Base-by-base conservation (phyloP, 441 rosid genomes). In the Breynia disticha region DNA sequence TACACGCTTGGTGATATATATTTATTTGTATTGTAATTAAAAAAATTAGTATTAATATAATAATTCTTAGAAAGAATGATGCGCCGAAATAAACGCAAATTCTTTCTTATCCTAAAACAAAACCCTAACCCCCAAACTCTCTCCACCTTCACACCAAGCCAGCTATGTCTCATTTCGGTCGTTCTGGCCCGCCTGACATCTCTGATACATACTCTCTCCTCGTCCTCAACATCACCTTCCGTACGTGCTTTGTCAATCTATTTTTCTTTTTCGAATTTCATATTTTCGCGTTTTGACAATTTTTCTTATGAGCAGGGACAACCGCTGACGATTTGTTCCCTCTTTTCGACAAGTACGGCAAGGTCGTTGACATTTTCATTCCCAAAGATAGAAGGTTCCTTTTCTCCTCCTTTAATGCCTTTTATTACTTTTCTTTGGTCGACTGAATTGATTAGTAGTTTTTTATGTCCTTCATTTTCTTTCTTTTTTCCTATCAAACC, bases 151-250 rank as follows among this genome's bases (percentile, higher is more conserved):
- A 41, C 28, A 0, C 35, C 1, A 53, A 42, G 49, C 62, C 56
- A 42, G 49, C 62, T 19, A 93, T 93, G 99, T 93, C 97, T 58
- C 97, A 93, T 76, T 93, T 93, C 57, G 99, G 97, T 15, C 74
- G 90, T 71, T 83, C 99, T 18, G 99, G 97, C 44, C 99, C 99
- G 20, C 97, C 99, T 15, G 97, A 93, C 56, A 93, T 93, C 68
- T 45, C 64, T 37, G 97, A 93, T 61, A 93, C 96, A 37, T 93
- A 84, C 72, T 93, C 99, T 41, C 96, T 93, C 37, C 99, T 89
- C 65, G 82, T 93, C 54, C 97, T 89, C 68, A 93, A 93, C 74
- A 93, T 93, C 67, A 84, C 96, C 54, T 93, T 93, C 75, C 96
- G 99, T 91, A 19, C 11, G 11, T 44, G 5, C 35, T 32, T 4